Base-by-base conservation (phyloP, 2,329 filamentous ascomycete genomes). In the Venturia pyrina region DNA sequence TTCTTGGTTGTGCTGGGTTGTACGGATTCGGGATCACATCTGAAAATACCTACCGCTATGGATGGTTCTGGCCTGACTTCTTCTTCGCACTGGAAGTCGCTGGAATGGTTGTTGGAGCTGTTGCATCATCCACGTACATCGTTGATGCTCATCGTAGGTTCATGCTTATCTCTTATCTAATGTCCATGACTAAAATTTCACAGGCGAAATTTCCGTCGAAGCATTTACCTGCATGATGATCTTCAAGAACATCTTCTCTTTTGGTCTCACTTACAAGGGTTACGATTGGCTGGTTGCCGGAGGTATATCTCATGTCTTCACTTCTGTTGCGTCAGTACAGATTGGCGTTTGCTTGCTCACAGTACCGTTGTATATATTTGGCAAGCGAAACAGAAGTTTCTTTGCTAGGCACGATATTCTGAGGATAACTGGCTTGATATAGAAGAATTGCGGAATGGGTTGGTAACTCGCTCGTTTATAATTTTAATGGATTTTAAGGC, bases 171-270 rank as follows among this genome's bases (percentile, higher is more conserved):
- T 67, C 69, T 70, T 61, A 48, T 62, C 41, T 46, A 17, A 10
- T 11, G 19, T 41, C 48, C 34, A 8, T 65, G 19, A 40, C 24
- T 63, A 32, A 44, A 48, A 17, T 7, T n/a, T 40, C 13, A 24
- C 64, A 90, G 88, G 87, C 8, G 88, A 93, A 68, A 85, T 96
- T 66, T 86, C 90, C 0, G 85, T 96, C 61, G 93, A 97, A 77
- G 90, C 87, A 7, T 96, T 96, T 75, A 96, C 92, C 0, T 90
- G 91, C 76, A 85, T 95, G 74, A 84, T 96, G 69, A 87, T 96
- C 65, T 96, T 97, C 82, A 97, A 97, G 78, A 96, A 97, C 76
- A 84, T 97, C 68, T 96, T 97, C 78, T 90, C 88, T 68, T 97
- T 96, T 71, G 85, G 87, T 7, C 79, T 97, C 66, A 96, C 93